These are phyloP conservation scores for Pharnaceum exiguum DNA, from an alignment of 148 eudicot genomes.

Conservation along the genomic window DNA sequence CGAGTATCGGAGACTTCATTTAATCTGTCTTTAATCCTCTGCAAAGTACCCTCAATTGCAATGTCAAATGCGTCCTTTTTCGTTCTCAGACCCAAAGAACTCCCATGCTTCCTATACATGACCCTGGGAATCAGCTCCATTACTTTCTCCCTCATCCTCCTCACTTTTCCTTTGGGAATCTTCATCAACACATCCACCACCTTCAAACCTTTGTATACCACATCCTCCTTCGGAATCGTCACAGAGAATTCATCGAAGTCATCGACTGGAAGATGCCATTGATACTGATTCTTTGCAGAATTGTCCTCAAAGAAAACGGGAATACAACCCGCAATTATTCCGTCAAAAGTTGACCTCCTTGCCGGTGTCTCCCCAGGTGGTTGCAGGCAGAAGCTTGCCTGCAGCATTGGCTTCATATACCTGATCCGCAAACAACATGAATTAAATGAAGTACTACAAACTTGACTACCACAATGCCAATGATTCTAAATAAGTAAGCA, in stretches of 20 bases:
- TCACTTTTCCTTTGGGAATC: slow-evolving; percentile 56
- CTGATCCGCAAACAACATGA: slow-evolving; percentile 6
- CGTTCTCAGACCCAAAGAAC: slow-evolving; percentile 75
- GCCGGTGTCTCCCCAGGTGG: slow-evolving; percentile 95
- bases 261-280: slow-evolving; percentile 69
- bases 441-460: no score
- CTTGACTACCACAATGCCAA: background rate
- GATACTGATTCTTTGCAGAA: slow-evolving; percentile 59
- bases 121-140: slow-evolving; percentile 68
- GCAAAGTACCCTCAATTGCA: slow-evolving; percentile 71
- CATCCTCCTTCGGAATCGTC: slow-evolving; percentile 75
- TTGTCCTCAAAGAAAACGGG: slow-evolving; percentile 92
- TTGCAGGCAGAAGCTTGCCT: slow-evolving; percentile 74
- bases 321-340: slow-evolving; percentile 79
- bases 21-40: slow-evolving; percentile 62
- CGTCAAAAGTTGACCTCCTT: slow-evolving; percentile 73
- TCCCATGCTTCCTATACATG: slow-evolving; percentile 84
- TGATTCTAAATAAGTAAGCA: background rate
- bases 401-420: slow-evolving; percentile 80
- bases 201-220: slow-evolving; percentile 72
- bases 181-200: slow-evolving; percentile 67
- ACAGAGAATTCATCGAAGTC: slow-evolving; percentile 64
- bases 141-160: slow-evolving; percentile 82
- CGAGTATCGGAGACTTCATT: slow-evolving; percentile 9
- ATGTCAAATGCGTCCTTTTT: slow-evolving; percentile 89